Conservation (phyloP, 164 flowering plant species). For the Tetrastigma voinierianum region DNA sequence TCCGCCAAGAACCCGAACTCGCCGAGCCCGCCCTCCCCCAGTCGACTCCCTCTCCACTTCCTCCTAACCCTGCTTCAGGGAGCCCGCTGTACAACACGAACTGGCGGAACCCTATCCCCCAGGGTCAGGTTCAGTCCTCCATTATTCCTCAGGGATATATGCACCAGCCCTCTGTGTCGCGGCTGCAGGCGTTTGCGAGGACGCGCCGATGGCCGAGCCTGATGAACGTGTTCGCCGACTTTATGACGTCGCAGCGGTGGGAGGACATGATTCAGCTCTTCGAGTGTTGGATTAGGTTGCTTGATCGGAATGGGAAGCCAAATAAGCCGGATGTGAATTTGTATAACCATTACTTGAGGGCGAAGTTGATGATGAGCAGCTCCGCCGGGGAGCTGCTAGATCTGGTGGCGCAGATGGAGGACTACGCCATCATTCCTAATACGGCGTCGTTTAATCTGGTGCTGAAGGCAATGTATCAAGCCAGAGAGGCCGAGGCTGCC, state of each 20-base stretch:
- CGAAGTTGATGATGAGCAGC: constrained; percentile 66
- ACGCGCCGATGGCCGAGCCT: constrained; percentile 46
- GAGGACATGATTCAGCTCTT: constrained; percentile 68
- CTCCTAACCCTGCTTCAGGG: constrained; percentile 81
- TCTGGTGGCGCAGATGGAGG: constrained; percentile 68
- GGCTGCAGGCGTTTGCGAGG: constrained; percentile 38
- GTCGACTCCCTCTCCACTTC: constrained; percentile 50
- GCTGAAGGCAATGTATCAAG: constrained; percentile 67
- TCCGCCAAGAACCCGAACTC: constrained; percentile 69
- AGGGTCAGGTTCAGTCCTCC: constrained; percentile 34
- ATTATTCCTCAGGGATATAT: constrained; percentile 38
- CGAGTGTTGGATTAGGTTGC: constrained; percentile 68
- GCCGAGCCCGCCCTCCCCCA: constrained; percentile 31
- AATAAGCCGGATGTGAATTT: constrained; percentile 73
- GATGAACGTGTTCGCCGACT: constrained; percentile 69
- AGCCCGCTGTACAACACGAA: constrained; percentile 72
- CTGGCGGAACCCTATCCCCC: constrained; percentile 57
- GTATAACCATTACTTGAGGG: constrained; percentile 78
- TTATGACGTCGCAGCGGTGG: constrained; percentile 76
- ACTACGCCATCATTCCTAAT: constrained; percentile 55
- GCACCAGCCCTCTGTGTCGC: constrained; percentile 18
- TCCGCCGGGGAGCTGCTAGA: constrained; percentile 63
- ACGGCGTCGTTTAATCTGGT: constrained; percentile 86
- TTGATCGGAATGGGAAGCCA: constrained; percentile 74
- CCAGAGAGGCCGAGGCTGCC: constrained; percentile 61